Evolutionary conservation across 805 yeast species (phyloP).

Genomic region (Saccharomycopsis amapae): DNA sequence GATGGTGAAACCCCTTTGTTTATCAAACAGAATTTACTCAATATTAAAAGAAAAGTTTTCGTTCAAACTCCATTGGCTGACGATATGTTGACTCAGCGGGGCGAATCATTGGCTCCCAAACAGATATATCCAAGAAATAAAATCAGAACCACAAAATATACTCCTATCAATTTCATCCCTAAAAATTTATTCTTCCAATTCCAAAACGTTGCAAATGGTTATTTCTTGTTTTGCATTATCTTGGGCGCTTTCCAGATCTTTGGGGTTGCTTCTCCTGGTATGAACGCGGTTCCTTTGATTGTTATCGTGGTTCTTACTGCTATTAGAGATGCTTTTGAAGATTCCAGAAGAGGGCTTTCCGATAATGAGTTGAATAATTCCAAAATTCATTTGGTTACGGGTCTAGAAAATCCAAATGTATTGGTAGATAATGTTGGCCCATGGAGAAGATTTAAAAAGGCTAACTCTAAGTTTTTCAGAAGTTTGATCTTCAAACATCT

Average conservation of each 20-base stretch:
- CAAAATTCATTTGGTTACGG: slow-evolving; percentile 47
- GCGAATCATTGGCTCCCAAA: slow-evolving; percentile 26
- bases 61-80: slow-evolving; percentile 45
- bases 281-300: slow-evolving; percentile 75
- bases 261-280: slow-evolving; percentile 66
- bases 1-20: slow-evolving; percentile 11
- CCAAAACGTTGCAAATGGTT: slow-evolving; percentile 52
- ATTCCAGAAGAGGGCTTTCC: slow-evolving; percentile 54
- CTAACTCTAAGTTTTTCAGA: slow-evolving; percentile 33
- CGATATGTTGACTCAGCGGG: slow-evolving; percentile 28
- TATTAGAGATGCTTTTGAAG: slow-evolving; percentile 71
- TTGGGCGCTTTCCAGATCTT: slow-evolving; percentile 60
- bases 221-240: slow-evolving; percentile 48
- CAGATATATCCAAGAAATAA: slow-evolving; percentile 45
- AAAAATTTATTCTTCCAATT: slow-evolving; percentile 49
- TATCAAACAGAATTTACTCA: slow-evolving; percentile 7
- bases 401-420: slow-evolving; percentile 54
- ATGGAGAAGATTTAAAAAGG: slow-evolving; percentile 68
- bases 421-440: slow-evolving; percentile 43
- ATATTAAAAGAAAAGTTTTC: slow-evolving; percentile 33
- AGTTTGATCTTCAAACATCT: slow-evolving; percentile 5
- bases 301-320: slow-evolving; percentile 74
- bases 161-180: slow-evolving; percentile 46
- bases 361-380: slow-evolving; percentile 67
- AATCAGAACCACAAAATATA: slow-evolving; percentile 56